Evolutionary conservation across 768 basidiomycete species (phyloP).

Genomic region (Pleurotus ostreatus): DNA sequence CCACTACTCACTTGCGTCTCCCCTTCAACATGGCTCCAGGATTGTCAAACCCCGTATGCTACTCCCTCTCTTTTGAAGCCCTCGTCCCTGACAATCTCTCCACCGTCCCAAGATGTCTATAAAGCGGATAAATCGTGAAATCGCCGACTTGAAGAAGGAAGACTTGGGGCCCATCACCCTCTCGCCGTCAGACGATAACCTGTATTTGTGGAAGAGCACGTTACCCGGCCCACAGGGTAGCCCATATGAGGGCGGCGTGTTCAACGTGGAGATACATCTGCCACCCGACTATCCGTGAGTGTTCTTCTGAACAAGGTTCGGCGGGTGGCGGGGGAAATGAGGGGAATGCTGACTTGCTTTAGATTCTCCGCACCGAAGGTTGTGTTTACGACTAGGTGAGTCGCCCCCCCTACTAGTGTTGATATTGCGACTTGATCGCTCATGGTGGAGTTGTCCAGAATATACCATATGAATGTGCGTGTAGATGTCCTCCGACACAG

Average conservation of each 20-base stretch:
- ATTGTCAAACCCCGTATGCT: conserved; percentile 21
- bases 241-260: conserved; percentile 77
- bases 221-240: conserved; percentile 84
- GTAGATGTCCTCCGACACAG: background rate
- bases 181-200: conserved; percentile 56
- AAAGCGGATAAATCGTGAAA: conserved; percentile 82
- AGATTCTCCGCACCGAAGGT: conserved; percentile 81
- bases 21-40: conserved; percentile 21
- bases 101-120: conserved; percentile 45
- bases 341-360: background rate
- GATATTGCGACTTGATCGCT: background rate
- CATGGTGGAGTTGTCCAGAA: conserved; percentile 34
- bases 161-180: conserved; percentile 74
- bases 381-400: conserved; percentile 69
- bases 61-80: background rate
- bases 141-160: conserved; percentile 77
- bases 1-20: background rate
- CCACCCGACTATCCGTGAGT: conserved; percentile 78
- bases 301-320: conserved; percentile 2
- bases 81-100: background rate
- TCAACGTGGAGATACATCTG: conserved; percentile 62
- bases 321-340: background rate
- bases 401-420: background rate
- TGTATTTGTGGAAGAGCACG: conserved; percentile 72
- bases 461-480: conserved; percentile 83